Conservation (phyloP, 2,329 filamentous ascomycete genomes). For the Trichophyton benhamiae region DNA sequence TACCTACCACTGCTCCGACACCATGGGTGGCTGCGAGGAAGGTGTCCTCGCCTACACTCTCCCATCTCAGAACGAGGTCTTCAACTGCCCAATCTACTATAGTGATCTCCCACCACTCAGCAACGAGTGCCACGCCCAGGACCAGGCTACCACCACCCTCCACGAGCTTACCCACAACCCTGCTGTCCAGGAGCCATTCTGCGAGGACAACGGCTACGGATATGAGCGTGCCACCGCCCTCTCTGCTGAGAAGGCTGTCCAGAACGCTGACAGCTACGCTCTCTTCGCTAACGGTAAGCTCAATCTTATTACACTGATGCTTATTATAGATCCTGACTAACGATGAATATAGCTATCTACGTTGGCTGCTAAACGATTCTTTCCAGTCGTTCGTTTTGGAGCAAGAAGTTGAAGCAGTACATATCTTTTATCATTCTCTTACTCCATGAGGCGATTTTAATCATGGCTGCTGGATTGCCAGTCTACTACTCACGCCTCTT, state of each 20-base stretch:
- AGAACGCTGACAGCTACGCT: conserved; percentile 53
- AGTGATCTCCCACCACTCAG: conserved; percentile 37
- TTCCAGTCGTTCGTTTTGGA: background rate
- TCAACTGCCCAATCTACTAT: conserved; percentile 51
- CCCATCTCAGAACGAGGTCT: conserved; percentile 43
- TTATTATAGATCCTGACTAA: background rate
- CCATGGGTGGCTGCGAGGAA: conserved; percentile 40
- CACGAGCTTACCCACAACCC: conserved; percentile 55
- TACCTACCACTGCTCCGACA: conserved; percentile 48
- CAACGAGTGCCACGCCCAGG: conserved; percentile 48
- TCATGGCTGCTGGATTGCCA: background rate
- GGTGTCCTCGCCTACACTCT: conserved; percentile 52
- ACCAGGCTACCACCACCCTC: conserved; percentile 52
- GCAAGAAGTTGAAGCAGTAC: background rate
- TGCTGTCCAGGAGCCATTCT: conserved; percentile 43
- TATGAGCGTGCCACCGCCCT: conserved; percentile 41
- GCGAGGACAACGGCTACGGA: conserved; percentile 47
- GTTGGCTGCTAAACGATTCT: conserved; percentile 4
- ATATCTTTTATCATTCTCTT: background rate
- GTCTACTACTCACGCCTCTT: background rate
- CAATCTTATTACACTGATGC: background rate
- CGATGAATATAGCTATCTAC: conserved; percentile 2
- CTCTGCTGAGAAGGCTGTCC: conserved; percentile 40
- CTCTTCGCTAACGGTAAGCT: conserved; percentile 40
- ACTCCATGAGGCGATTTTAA: background rate